phyloP scores from a whole-genome alignment of 2,329 filamentous ascomycete genomes.

The Volutella citrinella region DNA sequence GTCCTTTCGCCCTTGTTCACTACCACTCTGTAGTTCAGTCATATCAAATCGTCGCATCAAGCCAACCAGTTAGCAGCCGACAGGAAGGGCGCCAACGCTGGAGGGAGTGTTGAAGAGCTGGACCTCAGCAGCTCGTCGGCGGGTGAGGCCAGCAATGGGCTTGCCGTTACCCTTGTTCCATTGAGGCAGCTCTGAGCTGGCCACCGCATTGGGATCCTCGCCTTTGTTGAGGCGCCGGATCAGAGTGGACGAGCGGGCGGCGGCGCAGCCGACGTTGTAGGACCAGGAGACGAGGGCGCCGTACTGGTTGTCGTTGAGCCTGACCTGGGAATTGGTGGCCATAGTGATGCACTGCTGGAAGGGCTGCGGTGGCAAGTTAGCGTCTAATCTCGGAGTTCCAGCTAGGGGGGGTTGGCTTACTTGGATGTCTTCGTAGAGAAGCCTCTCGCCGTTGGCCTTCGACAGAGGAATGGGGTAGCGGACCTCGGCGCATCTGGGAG shows the following conservation, averaged over 20 bases:
- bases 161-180: constrained; percentile 41
- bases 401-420: too few species aligned
- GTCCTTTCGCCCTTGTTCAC: too few species aligned
- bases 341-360: constrained; percentile 38
- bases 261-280: constrained; percentile 48
- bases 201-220: constrained; percentile 31
- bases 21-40: too few species aligned
- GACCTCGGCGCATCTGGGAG: constrained; percentile 41
- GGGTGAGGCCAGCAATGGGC: constrained; percentile 19
- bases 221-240: constrained; percentile 15
- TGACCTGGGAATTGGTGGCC: constrained; percentile 23
- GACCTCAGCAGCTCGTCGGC: constrained; percentile 43
- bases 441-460: constrained; percentile 34
- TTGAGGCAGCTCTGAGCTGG: constrained; percentile 44
- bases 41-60: too few species aligned
- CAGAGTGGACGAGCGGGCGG: constrained; percentile 37
- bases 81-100: constrained; percentile 11
- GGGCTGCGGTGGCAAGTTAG: too few species aligned
- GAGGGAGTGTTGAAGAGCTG: constrained; percentile 25
- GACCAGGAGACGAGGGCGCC: constrained; percentile 50
- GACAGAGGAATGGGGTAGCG: constrained; percentile 44
- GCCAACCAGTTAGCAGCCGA: too few species aligned
- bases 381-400: too few species aligned
- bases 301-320: constrained; percentile 46
- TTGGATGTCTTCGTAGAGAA: constrained; percentile 28